Base-by-base conservation (phyloP, 371 early-diverging fungal species). In the Mucor ambiguus region DNA sequence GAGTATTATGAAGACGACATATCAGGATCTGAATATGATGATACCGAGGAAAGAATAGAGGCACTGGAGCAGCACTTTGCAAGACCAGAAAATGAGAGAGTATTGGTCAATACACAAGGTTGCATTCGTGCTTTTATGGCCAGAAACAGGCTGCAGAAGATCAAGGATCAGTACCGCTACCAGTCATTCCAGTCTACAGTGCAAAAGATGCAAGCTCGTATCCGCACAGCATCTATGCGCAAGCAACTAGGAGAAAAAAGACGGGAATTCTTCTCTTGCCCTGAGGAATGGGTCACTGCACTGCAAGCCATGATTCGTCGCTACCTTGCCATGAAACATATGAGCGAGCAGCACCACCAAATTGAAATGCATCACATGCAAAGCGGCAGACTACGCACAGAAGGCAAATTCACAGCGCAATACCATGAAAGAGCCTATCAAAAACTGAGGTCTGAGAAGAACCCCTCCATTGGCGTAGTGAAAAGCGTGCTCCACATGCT, bases 401-500 rank as follows among this genome's bases (percentile, higher is more conserved):
- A 69, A 52, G 64, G 68, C 16, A 30, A 33, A 22, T 46, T 41
- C 26, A 56, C 32, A 11, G 64, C 69, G 3, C 58, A 68, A 32
- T 41, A 52, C 4, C 68, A 68, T 11, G 72, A 72, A 48, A 56
- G 29, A 1, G 66, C 69, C 2, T 65, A 68, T 46, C 72, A 68
- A 48, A 48, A 58, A 20, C 33, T 72, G 1, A 72, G 68, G 16
- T 65, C 91, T 6, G 87, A 92, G 64, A 86, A 87, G 44, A 92
- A 92, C 67, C 95, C 96, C 24, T 88, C 93, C 0, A 79, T 93
- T 55, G 85, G 92, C 28, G 90, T 89, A 3, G 85, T 98, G 44
- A 93, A 94, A 70, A 92, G 91, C 49, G 98, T 96, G 65, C 82
- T 95, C 28, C 93, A 97, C 63, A 80, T 98, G 60, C 81, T 98